These are phyloP conservation scores for Penicillium pulvis DNA, from an alignment of 495 filamentous ascomycete species.

Conservation along the genomic window DNA sequence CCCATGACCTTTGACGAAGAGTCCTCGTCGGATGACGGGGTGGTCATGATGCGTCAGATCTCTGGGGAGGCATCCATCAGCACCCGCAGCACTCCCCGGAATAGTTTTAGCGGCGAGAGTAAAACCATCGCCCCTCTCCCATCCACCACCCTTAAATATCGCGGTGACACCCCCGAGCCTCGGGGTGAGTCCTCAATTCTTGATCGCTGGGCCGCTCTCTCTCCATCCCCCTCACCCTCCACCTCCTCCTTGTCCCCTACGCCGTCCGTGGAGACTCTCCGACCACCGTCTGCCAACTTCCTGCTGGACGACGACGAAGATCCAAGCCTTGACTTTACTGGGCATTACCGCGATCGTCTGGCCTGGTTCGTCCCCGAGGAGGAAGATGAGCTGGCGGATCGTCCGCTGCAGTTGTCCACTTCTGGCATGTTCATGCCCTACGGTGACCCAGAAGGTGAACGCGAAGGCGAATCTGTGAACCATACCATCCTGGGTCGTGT, in stretches of 20 bases:
- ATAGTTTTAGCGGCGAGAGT: slow-evolving; percentile 64
- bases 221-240: slow-evolving; percentile 14
- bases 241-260: slow-evolving; percentile 59
- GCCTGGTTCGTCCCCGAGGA: slow-evolving; percentile 44
- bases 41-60: slow-evolving; percentile 81
- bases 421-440: slow-evolving; percentile 89
- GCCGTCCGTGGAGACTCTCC: slow-evolving; percentile 74
- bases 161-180: slow-evolving; percentile 75
- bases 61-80: slow-evolving; percentile 47
- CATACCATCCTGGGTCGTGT: slow-evolving; percentile 75
- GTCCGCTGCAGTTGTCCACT: slow-evolving; percentile 66
- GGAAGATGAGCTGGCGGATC: slow-evolving; percentile 31
- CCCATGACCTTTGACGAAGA: slow-evolving; percentile 55
- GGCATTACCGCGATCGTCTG: slow-evolving; percentile 27
- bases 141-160: slow-evolving; percentile 88
- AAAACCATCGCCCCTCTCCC: slow-evolving; percentile 93
- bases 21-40: slow-evolving; percentile 70
- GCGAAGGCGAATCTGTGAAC: slow-evolving; percentile 58
- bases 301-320: slow-evolving; percentile 68
- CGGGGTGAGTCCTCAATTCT: slow-evolving; percentile 28
- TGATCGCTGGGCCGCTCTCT: slow-evolving; percentile 38
- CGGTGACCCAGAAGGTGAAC: slow-evolving; percentile 68
- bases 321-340: slow-evolving; percentile 49
- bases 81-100: slow-evolving; percentile 50
- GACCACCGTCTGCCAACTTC: slow-evolving; percentile 71